Evolutionary conservation across 129 eudicot species (phyloP).

Genomic region (Smallanthus sonchifolius): DNA sequence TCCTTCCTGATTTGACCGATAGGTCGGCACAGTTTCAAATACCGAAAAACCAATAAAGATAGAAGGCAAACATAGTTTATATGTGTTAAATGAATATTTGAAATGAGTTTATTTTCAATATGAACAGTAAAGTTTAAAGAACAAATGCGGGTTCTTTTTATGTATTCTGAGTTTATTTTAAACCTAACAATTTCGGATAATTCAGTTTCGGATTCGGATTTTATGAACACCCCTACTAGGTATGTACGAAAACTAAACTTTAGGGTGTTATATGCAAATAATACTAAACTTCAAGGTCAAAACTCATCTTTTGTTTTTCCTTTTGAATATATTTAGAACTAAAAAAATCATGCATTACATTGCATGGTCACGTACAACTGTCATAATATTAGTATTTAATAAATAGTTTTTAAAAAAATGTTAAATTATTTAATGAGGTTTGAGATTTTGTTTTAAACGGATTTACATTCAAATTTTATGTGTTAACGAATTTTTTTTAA

Average conservation of each 20-base stretch:
- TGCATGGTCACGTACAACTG: slow-evolving; percentile 39
- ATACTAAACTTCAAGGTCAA: not conserved
- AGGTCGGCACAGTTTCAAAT: too few species aligned
- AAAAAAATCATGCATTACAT: slow-evolving; percentile 23
- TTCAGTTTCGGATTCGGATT: too few species aligned
- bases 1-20: too few species aligned
- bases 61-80: too few species aligned
- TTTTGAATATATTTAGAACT: not conserved
- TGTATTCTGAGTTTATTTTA: not conserved
- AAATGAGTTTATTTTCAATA: too few species aligned
- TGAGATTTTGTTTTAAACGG: not conserved
- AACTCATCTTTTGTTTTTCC: not conserved
- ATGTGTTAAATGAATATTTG: too few species aligned
- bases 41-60: too few species aligned
- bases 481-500: not conserved
- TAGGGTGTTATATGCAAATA: not conserved
- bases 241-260: not conserved
- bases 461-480: not conserved
- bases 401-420: not conserved
- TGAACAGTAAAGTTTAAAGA: too few species aligned
- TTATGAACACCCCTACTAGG: too few species aligned
- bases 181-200: too few species aligned
- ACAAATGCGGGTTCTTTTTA: too few species aligned
- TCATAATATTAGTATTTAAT: slow-evolving; percentile 27
- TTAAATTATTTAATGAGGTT: not conserved